Evolutionary conservation across 1,284 basidiomycete species (phyloP).

Genomic region (Phellopilus nigrolimitatus): DNA sequence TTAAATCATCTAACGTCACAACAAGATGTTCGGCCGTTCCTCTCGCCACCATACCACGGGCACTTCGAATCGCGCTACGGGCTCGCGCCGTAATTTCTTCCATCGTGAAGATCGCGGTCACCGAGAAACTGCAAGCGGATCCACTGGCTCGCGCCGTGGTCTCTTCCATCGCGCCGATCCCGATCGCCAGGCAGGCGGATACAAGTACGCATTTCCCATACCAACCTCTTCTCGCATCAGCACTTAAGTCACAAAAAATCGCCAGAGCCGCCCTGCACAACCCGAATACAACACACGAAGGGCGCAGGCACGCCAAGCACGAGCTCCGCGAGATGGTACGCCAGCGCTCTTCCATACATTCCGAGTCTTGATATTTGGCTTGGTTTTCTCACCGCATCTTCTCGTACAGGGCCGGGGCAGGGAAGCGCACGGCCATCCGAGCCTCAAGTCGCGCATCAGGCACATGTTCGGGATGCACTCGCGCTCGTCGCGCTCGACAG

Average conservation of each 20-base stretch:
- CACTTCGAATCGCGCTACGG: background rate
- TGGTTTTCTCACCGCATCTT: too few species aligned
- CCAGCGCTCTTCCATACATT: background rate
- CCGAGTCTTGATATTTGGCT: conserved; percentile 12
- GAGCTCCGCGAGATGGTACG: conserved; percentile 21
- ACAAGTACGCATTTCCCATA: conserved; percentile 17
- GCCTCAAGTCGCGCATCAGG: conserved; percentile 20
- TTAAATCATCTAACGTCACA: background rate
- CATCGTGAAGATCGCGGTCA: too few species aligned
- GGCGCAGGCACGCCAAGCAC: conserved; percentile 19
- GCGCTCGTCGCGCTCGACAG: background rate
- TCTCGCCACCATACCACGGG: conserved; percentile 14
- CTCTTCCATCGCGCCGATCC: conserved; percentile 22
- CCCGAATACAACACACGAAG: conserved; percentile 20
- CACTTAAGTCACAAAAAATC: background rate
- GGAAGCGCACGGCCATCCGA: conserved; percentile 23
- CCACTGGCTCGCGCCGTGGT: conserved; percentile 10
- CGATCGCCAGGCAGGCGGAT: conserved; percentile 23
- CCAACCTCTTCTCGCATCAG: background rate
- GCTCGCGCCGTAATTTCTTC: background rate
- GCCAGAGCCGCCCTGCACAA: conserved; percentile 24
- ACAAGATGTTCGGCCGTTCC: conserved; percentile 17
- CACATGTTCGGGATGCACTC: conserved; percentile 22
- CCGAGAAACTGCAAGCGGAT: background rate
- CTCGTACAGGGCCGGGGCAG: conserved; percentile 21